Base-by-base conservation (phyloP, 2,329 filamentous ascomycete species). In the Emydomyces testavorans region DNA sequence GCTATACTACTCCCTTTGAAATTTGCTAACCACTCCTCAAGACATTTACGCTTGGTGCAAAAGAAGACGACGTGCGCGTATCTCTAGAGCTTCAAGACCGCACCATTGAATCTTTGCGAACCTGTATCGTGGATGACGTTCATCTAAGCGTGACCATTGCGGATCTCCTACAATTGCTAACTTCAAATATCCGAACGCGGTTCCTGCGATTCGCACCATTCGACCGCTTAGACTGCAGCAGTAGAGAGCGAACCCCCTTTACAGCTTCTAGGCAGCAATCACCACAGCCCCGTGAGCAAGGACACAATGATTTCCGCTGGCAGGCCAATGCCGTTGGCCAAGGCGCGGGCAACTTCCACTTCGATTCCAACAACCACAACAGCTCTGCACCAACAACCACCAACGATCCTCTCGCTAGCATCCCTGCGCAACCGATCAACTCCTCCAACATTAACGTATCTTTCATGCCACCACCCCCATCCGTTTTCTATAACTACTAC, bases 101-200 rank as follows among this genome's bases (percentile, higher is more conserved):
- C 21, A 78, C 76, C 0, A 73, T 79, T 6, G 71, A 75, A 52
- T 76, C 75, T 6, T 65, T 82, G 32, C 71, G 74, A 26, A 77
- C 72, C 23, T 76, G 72, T 56, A 77, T 80, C 18, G 78, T 82
- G 16, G 78, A 82, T 56, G 78, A 82, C 56, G 77, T 82, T 13
- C 78, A 82, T 58, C 71, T 82, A 2, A 76, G 73, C 41, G 74
- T 77, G 53, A 75, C 76, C 20, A 80, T 80, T 50, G 77, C 79
- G 10, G 75, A 78, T 36, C 69, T 81, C 13, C 68, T 81, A 11
- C 71, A 78, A 52, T 72, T 74, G 2, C 68, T 82, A 11, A 79
- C 75, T 1, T 69, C 73, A 42, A 75, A 73, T 50, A 75, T 80
- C 48, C 75, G 76, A 46, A 71, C 71, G 3, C 71, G 74, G 41